Base-by-base conservation (phyloP, 139 green algal genomes). In the Picochlorum sp. region DNA sequence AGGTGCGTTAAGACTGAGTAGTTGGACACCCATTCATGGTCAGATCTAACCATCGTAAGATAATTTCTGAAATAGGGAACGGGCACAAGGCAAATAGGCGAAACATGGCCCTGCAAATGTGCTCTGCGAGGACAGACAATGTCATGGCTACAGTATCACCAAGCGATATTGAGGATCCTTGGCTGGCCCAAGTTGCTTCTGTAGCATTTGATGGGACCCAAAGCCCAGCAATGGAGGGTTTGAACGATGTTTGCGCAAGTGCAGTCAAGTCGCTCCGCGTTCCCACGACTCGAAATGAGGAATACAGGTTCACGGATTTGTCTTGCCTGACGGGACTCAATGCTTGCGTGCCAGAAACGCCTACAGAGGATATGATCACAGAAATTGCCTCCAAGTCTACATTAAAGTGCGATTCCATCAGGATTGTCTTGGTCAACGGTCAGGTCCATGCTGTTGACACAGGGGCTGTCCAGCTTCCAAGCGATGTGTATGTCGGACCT, bases 221-320 rank as follows among this genome's bases (percentile, higher is more conserved):
- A 49, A 8, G 16, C n/a, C 18, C 51, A 20, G 3, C 10, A 18
- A 28, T 54, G 5, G 20, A n/a, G 13, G 37, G 23, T 3, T 56
- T 91, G 44, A 68, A 55, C 3, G 30, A 49, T 16, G 23, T 47
- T 16, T 83, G 76, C 65, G 41, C 64, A 20, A 18, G 51, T 2
- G 76, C 81, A 9, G 59, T 92, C 21, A 56, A 51, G 21, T 83
- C 70, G 1, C 37, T 84, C 54, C 81, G 82, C 21, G 86, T 96
- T 85, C 89, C 89, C 24, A 92, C 67, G 30, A 88, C 65, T 3
- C 71, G 75, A 45, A 83, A 90, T 56, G 89, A 95, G 62, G 83
- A 88, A n/a, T 96, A 85, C 45, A 77, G 89, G 9, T 96, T 84
- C 76, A 95, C 88, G 8, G 88, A 96, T 65, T 50, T 96, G 6